Percentiles rank a stretch among this genome's conserved stretches.
These are phyloP conservation scores for Lyophyllum decastes DNA, from an alignment of 768 basidiomycete species.

Conservation along the genomic window DNA sequence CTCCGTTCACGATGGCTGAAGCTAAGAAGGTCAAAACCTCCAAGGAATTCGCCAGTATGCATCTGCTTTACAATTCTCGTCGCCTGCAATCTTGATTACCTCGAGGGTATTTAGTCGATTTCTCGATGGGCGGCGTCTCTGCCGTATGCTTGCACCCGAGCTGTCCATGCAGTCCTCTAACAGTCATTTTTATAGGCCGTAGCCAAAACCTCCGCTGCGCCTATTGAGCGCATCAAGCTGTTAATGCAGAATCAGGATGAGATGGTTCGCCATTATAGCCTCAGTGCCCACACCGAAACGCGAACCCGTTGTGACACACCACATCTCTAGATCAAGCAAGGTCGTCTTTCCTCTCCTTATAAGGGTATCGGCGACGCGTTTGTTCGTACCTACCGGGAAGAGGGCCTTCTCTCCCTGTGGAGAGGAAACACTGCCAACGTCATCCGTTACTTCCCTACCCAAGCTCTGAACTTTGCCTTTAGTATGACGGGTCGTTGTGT, in stretches of 20 bases:
- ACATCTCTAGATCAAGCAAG: constrained; percentile 89
- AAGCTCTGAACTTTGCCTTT: constrained; percentile 99
- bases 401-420: constrained; percentile 96
- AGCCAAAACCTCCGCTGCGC: constrained; percentile 98
- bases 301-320: constrained; percentile 32
- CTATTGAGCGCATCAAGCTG: constrained; percentile 99
- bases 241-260: constrained; percentile 99
- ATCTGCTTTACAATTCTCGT: constrained; percentile 5
- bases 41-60: constrained; percentile 86
- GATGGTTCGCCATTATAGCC: constrained; percentile 63
- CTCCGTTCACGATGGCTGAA: constrained; percentile 74
- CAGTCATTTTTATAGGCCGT: constrained; percentile 65
- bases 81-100: constrained; percentile 14
- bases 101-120: constrained; percentile 66
- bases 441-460: constrained; percentile 99
- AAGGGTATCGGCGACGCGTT: constrained; percentile 96
- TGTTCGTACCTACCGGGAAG: constrained; percentile 87
- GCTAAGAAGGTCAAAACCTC: constrained; percentile 84
- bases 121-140: constrained; percentile 96
- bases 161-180: constrained; percentile 18
- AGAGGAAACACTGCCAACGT: constrained; percentile 99
- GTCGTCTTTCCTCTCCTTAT: constrained; percentile 94
- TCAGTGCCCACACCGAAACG: not conserved
- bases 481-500: constrained; percentile 62
- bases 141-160: constrained; percentile 53